Evolutionary conservation across 2,329 filamentous ascomycete genomes (phyloP).

Genomic region (Ceratocystis variospora): DNA sequence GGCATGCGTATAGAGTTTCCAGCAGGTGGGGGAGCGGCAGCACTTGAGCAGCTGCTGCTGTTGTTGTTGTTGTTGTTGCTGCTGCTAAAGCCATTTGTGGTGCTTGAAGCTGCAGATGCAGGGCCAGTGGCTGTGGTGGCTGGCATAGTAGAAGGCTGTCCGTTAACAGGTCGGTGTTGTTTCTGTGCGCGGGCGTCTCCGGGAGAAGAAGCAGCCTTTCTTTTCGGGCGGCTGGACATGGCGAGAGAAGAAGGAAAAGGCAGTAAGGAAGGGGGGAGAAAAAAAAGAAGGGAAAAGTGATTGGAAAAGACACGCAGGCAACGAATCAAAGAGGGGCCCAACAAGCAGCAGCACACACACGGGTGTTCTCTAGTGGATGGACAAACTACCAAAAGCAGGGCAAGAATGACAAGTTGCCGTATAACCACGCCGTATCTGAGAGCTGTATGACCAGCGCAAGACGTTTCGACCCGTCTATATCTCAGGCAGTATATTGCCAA

Average conservation of each 20-base stretch:
- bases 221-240: conserved; percentile 38
- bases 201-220: conserved; percentile 35
- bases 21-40: background rate
- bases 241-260: conserved; percentile 8
- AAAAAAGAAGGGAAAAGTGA: background rate
- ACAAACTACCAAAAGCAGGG: background rate
- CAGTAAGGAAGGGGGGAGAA: background rate
- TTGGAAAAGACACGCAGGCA: background rate
- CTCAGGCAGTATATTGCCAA: too few relatives aligned
- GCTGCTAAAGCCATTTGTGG: background rate
- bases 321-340: background rate
- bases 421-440: too few relatives aligned
- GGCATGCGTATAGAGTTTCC: conserved; percentile 7
- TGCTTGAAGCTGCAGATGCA: background rate
- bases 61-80: background rate
- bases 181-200: conserved; percentile 27
- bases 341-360: background rate
- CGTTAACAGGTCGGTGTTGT: conserved; percentile 33
- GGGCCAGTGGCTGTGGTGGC: conserved; percentile 24
- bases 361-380: background rate
- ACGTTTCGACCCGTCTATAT: too few relatives aligned
- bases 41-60: conserved; percentile 16
- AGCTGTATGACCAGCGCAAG: too few relatives aligned
- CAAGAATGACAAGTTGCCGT: too few relatives aligned
- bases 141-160: conserved; percentile 32